phyloP scores from a whole-genome alignment of 2,329 filamentous ascomycete genomes.

The Aspergillus awamori region DNA sequence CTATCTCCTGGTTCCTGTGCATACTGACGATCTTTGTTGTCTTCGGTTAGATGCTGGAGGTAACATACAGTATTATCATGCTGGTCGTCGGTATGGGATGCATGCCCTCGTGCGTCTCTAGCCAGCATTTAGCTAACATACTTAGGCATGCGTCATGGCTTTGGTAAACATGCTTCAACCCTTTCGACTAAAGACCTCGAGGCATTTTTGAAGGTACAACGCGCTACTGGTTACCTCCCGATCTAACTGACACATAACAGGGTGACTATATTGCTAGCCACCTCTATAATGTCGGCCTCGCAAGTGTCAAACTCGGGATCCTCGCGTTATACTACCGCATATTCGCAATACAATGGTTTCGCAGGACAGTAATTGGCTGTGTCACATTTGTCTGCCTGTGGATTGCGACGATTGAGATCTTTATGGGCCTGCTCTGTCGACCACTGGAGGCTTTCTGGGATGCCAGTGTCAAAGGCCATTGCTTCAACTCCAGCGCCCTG shows the following conservation, averaged over 20 bases:
- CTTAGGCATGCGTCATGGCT: slow-evolving; percentile 10
- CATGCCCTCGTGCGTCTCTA: neutral
- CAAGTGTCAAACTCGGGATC: slow-evolving; percentile 8
- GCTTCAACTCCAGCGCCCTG: slow-evolving; percentile 8
- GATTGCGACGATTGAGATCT: slow-evolving; percentile 10
- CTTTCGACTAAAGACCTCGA: neutral
- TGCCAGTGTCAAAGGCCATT: slow-evolving; percentile 5
- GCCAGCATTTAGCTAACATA: neutral
- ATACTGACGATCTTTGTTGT: neutral
- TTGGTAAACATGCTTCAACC: slow-evolving; percentile 1
- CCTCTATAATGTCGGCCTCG: slow-evolving; percentile 12
- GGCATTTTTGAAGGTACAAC: slow-evolving; percentile 11
- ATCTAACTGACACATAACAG: neutral
- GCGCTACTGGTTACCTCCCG: neutral
- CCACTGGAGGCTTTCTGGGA: slow-evolving; percentile 11
- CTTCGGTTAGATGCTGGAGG: neutral
- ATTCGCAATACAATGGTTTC: slow-evolving; percentile 9
- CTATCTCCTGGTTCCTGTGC: neutral
- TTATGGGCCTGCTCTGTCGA: slow-evolving; percentile 11
- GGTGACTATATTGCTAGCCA: slow-evolving; percentile 12
- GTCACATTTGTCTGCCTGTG: slow-evolving; percentile 3
- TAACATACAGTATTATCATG: slow-evolving; percentile 7
- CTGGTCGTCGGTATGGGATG: neutral
- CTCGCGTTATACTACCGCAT: slow-evolving; percentile 12
- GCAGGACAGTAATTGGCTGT: slow-evolving; percentile 9